Conservation (phyloP, 768 basidiomycete species). For the Bullera alba region DNA sequence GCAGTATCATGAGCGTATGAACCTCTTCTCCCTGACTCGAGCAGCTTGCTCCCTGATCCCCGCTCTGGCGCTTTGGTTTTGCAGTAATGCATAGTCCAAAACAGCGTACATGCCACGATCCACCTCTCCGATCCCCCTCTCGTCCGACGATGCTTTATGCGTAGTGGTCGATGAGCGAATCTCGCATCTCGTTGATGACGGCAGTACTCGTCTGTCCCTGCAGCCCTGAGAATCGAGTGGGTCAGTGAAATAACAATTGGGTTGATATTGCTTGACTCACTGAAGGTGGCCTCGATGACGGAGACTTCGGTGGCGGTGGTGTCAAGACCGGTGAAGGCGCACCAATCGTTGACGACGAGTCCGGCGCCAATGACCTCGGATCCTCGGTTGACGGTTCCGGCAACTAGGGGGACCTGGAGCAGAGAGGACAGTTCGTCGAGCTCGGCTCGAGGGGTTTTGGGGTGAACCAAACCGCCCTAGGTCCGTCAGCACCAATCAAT, state of each 20-base stretch:
- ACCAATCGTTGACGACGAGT: constrained; percentile 98
- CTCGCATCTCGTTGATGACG: constrained; percentile 85
- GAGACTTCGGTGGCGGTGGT: constrained; percentile 99
- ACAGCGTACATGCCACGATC: too few species aligned
- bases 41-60: too few species aligned
- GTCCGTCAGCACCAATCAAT: neutral
- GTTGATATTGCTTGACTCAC: constrained; percentile 55
- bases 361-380: constrained; percentile 97
- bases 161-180: constrained; percentile 85
- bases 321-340: constrained; percentile 96
- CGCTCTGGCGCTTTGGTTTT: too few species aligned
- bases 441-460: constrained; percentile 92
- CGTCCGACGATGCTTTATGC: too few species aligned
- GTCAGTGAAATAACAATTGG: neutral
- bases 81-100: too few species aligned
- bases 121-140: too few species aligned
- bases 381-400: constrained; percentile 96
- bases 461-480: constrained; percentile 86
- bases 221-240: constrained; percentile 53
- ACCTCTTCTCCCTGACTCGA: too few species aligned
- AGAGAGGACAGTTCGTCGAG: constrained; percentile 94
- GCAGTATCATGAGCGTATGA: too few species aligned
- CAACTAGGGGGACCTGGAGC: constrained; percentile 89
- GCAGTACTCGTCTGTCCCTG: constrained; percentile 76
- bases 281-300: constrained; percentile 96